These are phyloP conservation scores for Pseudotsuga menziesii DNA, from an alignment of 75 land plant genomes.

Conservation along the genomic window DNA sequence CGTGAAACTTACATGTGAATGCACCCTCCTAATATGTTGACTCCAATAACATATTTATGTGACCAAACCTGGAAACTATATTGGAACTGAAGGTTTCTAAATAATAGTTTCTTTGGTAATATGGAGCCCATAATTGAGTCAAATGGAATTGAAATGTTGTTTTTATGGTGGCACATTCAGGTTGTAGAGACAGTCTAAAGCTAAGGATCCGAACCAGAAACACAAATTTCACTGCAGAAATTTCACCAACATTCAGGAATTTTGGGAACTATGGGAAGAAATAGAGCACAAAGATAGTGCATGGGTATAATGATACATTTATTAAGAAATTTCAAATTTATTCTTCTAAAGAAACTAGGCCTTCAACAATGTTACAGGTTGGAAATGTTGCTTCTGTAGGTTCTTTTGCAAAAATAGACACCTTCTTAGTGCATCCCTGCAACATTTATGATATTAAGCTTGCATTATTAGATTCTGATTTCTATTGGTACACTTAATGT, in stretches of 20 bases:
- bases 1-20: too few relatives aligned
- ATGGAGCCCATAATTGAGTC: neutral
- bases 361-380: neutral
- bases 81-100: neutral
- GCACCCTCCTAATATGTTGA: too few relatives aligned
- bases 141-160: neutral
- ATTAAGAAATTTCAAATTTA: neutral
- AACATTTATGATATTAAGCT: slow-evolving; percentile 6
- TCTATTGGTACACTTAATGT: neutral
- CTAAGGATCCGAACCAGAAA: neutral
- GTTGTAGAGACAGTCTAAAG: neutral
- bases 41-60: neutral
- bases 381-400: slow-evolving; percentile 10
- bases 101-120: neutral
- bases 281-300: neutral
- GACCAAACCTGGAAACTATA: neutral
- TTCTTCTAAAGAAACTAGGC: neutral
- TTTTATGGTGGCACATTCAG: neutral
- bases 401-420: neutral
- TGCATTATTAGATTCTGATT: neutral
- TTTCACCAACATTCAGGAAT: neutral
- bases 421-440: neutral
- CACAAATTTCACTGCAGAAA: neutral
- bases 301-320: neutral
- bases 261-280: neutral